Base-by-base conservation (phyloP, 805 yeast species). In the Candida patagonica region DNA sequence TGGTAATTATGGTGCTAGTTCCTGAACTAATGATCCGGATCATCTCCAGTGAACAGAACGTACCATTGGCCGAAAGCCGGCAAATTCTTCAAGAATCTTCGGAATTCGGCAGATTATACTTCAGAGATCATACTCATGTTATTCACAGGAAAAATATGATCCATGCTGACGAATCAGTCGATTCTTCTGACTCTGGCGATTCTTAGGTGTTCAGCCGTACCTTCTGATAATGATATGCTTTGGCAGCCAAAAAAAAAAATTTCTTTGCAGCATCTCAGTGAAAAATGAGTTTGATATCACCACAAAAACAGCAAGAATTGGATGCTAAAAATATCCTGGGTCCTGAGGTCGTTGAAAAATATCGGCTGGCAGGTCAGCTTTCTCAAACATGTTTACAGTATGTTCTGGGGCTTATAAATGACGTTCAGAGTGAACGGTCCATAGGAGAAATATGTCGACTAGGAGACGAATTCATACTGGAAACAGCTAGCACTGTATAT, bases 341-440 rank as follows among this genome's bases (percentile, higher is more conserved):
- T 49, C 77, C 68, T 23, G 45, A 70, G 13, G 78, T 80, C 8
- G 57, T 85, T 21, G 89, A 80, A 50, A 88, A 87, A 63, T 87
- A 88, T 63, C 74, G 94, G 62, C 68, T 77, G 37, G 95, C 95
- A 4, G 96, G 95, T 35, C 86, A 83, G 61, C 78, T 87, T 51
- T 66, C 92, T 3, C 96, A 88, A 63, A 80, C 94, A 16, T 80
- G 86, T 41, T 67, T 88, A 50, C 63, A 73, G 43, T 81, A 82
- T 57, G 65, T 84, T 37, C 56, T 57, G 37, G 47, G 56, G 19
- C 42, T 49, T 21, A 32, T 53, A 1, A 34, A 44, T 12, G 29
- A 42, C n/a, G 23, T 30, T 22, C 16, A 32, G n/a, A 35, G 34
- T 12, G 41, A 40, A 17, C 24, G 37, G 30, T 43, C 55, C 1